phyloP scores from a whole-genome alignment of 257 asterid species.

The Prunella vulgaris region DNA sequence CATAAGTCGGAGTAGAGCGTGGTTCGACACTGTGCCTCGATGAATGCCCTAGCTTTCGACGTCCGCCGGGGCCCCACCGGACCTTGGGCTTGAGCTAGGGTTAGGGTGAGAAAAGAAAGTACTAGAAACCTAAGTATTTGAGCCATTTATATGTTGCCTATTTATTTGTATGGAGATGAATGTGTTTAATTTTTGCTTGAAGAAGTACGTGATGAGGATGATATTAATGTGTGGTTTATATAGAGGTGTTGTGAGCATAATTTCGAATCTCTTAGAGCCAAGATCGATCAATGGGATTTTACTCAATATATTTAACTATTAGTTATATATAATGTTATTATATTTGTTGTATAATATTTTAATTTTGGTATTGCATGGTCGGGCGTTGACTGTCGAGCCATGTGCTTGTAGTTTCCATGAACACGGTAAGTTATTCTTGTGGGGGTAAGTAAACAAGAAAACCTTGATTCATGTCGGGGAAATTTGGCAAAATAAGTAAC shows the following conservation, averaged over 20 bases:
- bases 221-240: conserved; percentile 28
- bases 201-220: conserved; percentile 10
- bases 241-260: conserved; percentile 17
- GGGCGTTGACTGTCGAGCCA: not conserved
- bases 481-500: conserved; percentile 22
- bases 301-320: not conserved
- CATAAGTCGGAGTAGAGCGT: conserved; percentile 49
- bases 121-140: conserved; percentile 7
- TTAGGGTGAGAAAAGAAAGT: conserved; percentile 22
- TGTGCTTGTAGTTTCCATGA: conserved; percentile 30
- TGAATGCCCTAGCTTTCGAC: conserved; percentile 37
- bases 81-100: conserved; percentile 14
- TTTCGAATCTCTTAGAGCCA: conserved; percentile 12
- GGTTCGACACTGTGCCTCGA: conserved; percentile 38
- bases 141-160: conserved; percentile 21
- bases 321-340: not conserved
- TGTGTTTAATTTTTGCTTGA: conserved; percentile 4
- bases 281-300: conserved; percentile 21
- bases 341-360: not conserved
- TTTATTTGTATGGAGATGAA: not conserved
- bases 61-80: not conserved
- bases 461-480: conserved; percentile 28
- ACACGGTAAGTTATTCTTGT: conserved; percentile 11
- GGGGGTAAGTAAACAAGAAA: conserved; percentile 21
- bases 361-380: not conserved